These are phyloP conservation scores for Aureobasidium sp. DNA, from an alignment of 2,329 filamentous ascomycete genomes.

Conservation along the genomic window DNA sequence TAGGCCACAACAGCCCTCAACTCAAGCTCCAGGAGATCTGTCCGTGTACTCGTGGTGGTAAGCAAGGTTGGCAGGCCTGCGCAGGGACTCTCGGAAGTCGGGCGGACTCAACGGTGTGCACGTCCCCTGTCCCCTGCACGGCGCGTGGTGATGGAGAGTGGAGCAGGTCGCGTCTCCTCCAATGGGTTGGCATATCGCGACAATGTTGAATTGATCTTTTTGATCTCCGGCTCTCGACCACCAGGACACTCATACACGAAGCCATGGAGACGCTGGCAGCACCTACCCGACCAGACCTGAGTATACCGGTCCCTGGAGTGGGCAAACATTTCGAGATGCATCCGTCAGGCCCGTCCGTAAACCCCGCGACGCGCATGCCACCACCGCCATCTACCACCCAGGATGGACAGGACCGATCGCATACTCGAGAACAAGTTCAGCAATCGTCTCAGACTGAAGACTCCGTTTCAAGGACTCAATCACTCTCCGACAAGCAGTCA, in stretches of 20 bases:
- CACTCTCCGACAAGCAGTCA: background rate
- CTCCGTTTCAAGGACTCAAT: background rate
- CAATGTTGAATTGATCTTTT: slow-evolving; percentile 7
- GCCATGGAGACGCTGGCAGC: slow-evolving; percentile 10
- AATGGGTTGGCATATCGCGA: background rate
- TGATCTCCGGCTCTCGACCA: background rate
- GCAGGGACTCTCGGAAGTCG: slow-evolving; percentile 3
- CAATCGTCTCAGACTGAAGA: background rate
- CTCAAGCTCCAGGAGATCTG: background rate
- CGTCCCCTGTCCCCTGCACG: background rate
- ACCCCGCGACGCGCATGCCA: slow-evolving; percentile 12
- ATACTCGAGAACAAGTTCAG: background rate
- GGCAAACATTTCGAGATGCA: slow-evolving; percentile 9
- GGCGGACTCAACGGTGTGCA: slow-evolving; percentile 3
- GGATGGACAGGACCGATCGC: background rate
- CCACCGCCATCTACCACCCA: background rate
- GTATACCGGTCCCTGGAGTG: slow-evolving; percentile 1
- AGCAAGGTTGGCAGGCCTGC: background rate
- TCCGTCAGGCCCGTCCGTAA: background rate
- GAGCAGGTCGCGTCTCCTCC: slow-evolving; percentile 6
- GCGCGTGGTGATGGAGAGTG: background rate
- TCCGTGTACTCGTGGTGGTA: background rate
- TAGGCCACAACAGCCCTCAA: background rate
- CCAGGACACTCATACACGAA: background rate
- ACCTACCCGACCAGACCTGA: background rate